Evolutionary conservation across 106 monocot species (phyloP), one percentile per base, ranked within the genome.

Genomic region (Dendrobium huoshanense): DNA sequence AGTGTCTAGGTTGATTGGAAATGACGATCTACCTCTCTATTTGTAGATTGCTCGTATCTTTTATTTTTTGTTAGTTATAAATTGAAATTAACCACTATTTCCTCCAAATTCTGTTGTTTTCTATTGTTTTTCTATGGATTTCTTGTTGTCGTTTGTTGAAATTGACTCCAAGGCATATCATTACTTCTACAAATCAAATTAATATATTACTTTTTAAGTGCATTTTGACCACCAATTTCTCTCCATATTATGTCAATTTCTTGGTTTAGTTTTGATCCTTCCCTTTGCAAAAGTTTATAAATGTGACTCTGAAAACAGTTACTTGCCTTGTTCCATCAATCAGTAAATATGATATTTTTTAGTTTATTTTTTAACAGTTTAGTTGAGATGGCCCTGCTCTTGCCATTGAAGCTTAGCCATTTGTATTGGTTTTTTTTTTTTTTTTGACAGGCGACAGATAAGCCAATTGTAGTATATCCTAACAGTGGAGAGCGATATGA

Each of bases 401-500:
- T 37, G 15, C 29, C 24, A 33, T 70, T 70, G 9, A 37, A 70
- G 11, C 13, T 64, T 65, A 65, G 64, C 7, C 24, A 58, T 58
- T 58, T 58, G 18, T 58, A 67, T 25, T 67, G 67, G 7, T 55
- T 67, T 67, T 2, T 29, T 24, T 56, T 67, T 68, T 29, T 31
- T 37, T 3, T 70, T 70, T 70, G 67, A 42, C 81, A 96, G 94
- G 88, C 86, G 48, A 96, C 92, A 18, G 77, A 85, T 8, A 96
- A 96, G 78, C 94, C 94, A 33, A 92, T 96, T 80, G 43, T 96
- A 78, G 83, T 96, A 41, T 96, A 96, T 85, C 96, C 96, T 31
- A 96, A 96, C 81, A 96, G 96, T 74, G 96, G 96, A 13, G 94
- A 96, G 80, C 84, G 72, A n/a, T 96, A 94, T 84, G 96, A 96